Base-by-base conservation (phyloP, 345 rosid species). In the Populus deltoides region DNA sequence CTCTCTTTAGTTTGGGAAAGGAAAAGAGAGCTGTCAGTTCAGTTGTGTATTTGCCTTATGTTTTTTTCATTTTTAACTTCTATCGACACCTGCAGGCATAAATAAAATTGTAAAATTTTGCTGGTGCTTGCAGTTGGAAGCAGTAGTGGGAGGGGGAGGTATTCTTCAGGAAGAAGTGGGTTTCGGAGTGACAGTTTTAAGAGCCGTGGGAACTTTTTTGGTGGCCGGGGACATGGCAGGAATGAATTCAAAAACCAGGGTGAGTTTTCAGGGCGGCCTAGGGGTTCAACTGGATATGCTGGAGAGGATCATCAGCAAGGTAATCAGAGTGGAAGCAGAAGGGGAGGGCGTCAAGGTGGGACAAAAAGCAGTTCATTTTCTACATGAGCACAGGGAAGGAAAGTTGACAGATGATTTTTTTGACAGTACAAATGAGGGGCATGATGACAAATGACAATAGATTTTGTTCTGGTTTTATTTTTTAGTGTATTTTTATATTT, bases 181-280 rank as follows among this genome's bases (percentile, higher is more conserved):
- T 88, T 83, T 78, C 76, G 89, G 63, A 88, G 80, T 25, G 92
- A 91, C n/a, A 83, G 84, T 59, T 82, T 78, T 75, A 89, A 84
- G 86, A 84, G 85, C 31, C 86, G 89, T 18, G 91, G 93, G 49
- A 82, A 83, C 76, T 81, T 49, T 41, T 83, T 71, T 71, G 89
- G 82, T 12, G 86, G 89, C 11, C 77, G 87, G 38, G 90, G 93
- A 75, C 87, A 87, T 75, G 83, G 81, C 51, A 85, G 89, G 72
- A 86, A 80, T 12, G 89, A 88, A 49, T 76, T 81, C 35, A 91
- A 87, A 38, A 88, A 80, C 83, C 82, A 78, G 66, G 83, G 80
- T 0, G 94, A 90, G 68, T 90, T 81, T 79, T 83, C 92, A 4
- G 92, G 87, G 72, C 85, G 94, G 81, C 88, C 91, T 12, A 92